Base-by-base conservation (phyloP, 345 rosid genomes). In the Salix caprea region DNA sequence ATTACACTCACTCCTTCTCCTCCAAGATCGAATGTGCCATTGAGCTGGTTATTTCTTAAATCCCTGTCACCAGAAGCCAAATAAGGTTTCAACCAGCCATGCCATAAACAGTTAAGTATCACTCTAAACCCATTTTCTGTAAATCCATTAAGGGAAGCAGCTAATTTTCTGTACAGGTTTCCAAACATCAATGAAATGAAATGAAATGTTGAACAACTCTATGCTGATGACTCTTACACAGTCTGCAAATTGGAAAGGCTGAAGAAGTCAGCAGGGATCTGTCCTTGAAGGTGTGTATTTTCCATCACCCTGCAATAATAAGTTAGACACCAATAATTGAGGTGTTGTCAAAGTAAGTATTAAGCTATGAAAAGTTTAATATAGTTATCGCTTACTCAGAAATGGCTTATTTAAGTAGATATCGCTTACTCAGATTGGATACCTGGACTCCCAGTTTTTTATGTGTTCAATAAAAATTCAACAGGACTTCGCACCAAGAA, bases 241-340 rank as follows among this genome's bases (percentile, higher is more conserved):
- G 89, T 91, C 85, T 91, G 89, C 77, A 96, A 86, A 56, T 79
- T 46, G 69, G 75, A 5, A 75, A 88, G 88, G 84, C 85, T 84
- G 85, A 94, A 96, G 39, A 94, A 71, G 5, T 40, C 12, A 39
- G 13, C 2, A 40, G 99, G 98, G 77, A 96, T 77, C 58, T 42
- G 14, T 67, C 97, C 99, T 69, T 9, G 36, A 40, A 96, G 82
- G 26, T 73, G 67, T 30, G 88, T 85, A 34, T 18, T 19, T 77
- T 94, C 91, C 94, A 94, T 80, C 78, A 79, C 76, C 83, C 99
- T 96, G 91, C 74, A 14, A 78, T 28, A 46, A 19, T 39, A 58
- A 32, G 58, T 18, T 4, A 54, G 24, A 56, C 23, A 56, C 62
- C 9, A 56, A 56, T 7, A 56, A 56, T 8, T 3, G 62, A 56